phyloP scores from a whole-genome alignment of 2,329 filamentous ascomycete species.

The Colletotrichum sp. region DNA sequence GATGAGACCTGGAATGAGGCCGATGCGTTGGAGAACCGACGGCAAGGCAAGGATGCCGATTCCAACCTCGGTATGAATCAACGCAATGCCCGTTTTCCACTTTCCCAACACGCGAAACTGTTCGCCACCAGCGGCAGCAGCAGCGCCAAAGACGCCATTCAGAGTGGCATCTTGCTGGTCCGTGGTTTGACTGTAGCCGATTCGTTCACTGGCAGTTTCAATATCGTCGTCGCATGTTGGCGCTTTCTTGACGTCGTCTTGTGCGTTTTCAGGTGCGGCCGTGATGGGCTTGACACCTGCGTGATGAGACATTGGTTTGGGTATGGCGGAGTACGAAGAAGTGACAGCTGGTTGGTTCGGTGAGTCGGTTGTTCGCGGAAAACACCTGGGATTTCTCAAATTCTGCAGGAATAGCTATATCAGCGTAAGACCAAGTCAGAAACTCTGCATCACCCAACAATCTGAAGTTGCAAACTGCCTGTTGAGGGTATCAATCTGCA shows the following conservation, averaged over 20 bases:
- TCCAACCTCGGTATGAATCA: neutral
- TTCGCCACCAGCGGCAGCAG: neutral
- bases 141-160: neutral
- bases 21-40: neutral
- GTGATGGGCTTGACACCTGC: neutral
- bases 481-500: neutral
- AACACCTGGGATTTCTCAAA: neutral
- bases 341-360: neutral
- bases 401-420: neutral
- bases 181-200: neutral
- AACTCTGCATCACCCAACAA: neutral
- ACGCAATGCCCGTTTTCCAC: neutral
- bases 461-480: neutral
- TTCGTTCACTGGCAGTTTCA: neutral
- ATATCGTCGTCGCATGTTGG: neutral
- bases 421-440: fast-evolving
- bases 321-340: neutral
- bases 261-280: neutral
- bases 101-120: neutral
- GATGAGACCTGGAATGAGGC: neutral
- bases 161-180: neutral
- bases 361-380: neutral
- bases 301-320: neutral
- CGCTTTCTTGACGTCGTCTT: neutral
- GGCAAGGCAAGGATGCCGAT: neutral